These are phyloP conservation scores for Thuidium tamariscinum DNA, from an alignment of 225 moss, liverwort and hornwort genomes.

Conservation along the genomic window DNA sequence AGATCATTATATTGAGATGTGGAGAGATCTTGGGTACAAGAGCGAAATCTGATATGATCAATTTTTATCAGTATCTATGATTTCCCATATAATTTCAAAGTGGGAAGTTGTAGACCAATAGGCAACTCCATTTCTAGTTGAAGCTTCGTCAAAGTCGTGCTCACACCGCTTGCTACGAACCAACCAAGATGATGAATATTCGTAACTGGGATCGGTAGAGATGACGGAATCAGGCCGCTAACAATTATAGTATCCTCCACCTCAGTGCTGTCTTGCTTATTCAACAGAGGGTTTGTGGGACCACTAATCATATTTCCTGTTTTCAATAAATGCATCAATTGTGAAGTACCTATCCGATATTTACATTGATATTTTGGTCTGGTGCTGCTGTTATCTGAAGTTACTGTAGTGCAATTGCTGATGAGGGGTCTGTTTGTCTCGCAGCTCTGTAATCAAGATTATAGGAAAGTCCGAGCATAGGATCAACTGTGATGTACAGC, in stretches of 20 bases:
- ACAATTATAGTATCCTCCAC: neutral
- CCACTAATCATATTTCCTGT: neutral
- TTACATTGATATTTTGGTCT: neutral
- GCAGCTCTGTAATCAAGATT: conserved; percentile 25
- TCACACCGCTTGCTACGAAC: neutral
- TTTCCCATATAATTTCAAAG: neutral
- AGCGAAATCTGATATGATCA: neutral
- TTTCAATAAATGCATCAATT: neutral
- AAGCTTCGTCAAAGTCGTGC: neutral
- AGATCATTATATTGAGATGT: neutral
- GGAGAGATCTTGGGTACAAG: neutral
- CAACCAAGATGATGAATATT: neutral
- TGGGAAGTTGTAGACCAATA: neutral
- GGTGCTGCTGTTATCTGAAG: neutral
- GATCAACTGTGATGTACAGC: neutral
- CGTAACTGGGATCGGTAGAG: neutral
- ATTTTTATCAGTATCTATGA: neutral
- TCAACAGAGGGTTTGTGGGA: neutral
- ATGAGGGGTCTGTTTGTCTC: neutral
- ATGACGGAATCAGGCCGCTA: neutral
- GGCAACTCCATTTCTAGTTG: neutral
- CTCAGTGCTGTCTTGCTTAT: neutral
- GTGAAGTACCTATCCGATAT: neutral
- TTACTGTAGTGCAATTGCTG: neutral
- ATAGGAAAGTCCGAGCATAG: neutral